These are phyloP conservation scores for Neltuma alba DNA, from an alignment of 306 rosid genomes.

Conservation along the genomic window DNA sequence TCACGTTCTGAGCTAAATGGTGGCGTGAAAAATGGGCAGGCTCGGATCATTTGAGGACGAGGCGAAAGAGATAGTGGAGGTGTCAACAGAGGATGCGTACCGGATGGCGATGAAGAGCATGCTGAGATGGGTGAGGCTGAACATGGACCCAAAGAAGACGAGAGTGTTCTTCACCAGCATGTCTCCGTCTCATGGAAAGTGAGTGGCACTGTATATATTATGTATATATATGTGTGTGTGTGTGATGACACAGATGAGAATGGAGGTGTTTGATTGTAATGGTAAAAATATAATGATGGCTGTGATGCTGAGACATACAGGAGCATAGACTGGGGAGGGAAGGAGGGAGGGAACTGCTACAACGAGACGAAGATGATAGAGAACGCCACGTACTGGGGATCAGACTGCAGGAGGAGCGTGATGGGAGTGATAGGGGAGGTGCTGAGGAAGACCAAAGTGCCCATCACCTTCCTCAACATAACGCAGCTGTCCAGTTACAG, in stretches of 20 bases:
- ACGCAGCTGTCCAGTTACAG: constrained; percentile 88
- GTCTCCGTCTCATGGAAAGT: constrained; percentile 98
- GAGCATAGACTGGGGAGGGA: constrained; percentile 88
- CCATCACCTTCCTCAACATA: constrained; percentile 85
- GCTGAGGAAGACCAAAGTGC: constrained; percentile 63
- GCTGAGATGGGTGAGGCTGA: constrained; percentile 88
- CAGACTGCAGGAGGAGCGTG: constrained; percentile 71
- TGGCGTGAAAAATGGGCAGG: constrained; percentile 40
- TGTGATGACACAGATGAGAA: background rate
- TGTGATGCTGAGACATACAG: constrained; percentile 38
- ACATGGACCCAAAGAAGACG: constrained; percentile 85
- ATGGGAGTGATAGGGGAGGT: constrained; percentile 91
- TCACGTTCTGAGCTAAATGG: background rate
- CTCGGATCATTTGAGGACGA: constrained; percentile 86
- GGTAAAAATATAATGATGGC: too few relatives aligned
- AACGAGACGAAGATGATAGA: constrained; percentile 73
- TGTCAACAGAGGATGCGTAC: constrained; percentile 84
- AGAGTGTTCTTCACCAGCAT: constrained; percentile 98
- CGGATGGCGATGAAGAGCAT: constrained; percentile 94
- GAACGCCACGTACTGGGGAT: constrained; percentile 81
- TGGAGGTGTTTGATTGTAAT: background rate
- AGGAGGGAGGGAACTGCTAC: constrained; percentile 70
- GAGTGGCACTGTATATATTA: background rate
- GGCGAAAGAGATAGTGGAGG: constrained; percentile 69
- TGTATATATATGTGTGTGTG: too few relatives aligned